Percentiles rank a stretch among this genome's conserved stretches.
phyloP scores from a whole-genome alignment of 2,329 filamentous ascomycete genomes.

The Lasiodiplodia theobromae region DNA sequence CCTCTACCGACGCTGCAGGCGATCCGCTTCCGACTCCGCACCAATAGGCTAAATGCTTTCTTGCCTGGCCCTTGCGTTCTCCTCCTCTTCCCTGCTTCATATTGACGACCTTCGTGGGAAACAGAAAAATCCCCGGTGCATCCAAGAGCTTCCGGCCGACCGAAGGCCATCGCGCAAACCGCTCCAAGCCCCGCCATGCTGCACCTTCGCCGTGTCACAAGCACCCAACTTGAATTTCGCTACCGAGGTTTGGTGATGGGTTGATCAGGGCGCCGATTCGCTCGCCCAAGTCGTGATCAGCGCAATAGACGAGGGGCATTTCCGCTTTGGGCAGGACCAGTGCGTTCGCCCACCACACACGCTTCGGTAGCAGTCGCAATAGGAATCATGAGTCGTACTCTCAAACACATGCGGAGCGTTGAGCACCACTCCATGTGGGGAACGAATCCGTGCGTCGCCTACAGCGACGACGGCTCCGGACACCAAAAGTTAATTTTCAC shows the following conservation, averaged over 20 bases:
- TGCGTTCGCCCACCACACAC: neutral
- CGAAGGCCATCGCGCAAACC: neutral
- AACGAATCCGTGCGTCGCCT: neutral
- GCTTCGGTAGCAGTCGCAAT: neutral
- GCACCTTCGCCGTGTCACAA: neutral
- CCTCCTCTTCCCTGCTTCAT: no score
- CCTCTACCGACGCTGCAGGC: no score
- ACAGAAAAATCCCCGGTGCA: neutral
- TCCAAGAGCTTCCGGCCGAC: neutral
- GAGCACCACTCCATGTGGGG: neutral
- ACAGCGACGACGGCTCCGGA: neutral
- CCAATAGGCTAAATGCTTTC: no score
- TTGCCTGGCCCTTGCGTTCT: no score
- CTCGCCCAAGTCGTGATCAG: neutral
- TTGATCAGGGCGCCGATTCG: neutral
- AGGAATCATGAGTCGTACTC: neutral
- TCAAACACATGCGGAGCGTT: neutral
- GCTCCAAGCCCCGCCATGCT: neutral
- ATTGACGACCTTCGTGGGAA: no score
- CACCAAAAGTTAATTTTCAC: neutral
- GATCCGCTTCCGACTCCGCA: no score
- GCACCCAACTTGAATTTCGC: neutral
- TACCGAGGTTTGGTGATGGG: neutral
- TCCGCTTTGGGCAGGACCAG: neutral
- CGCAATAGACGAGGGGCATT: neutral